Evolutionary conservation across 176 grass and related monocot species (phyloP).

Genomic region (Eragrostis nindensis): DNA sequence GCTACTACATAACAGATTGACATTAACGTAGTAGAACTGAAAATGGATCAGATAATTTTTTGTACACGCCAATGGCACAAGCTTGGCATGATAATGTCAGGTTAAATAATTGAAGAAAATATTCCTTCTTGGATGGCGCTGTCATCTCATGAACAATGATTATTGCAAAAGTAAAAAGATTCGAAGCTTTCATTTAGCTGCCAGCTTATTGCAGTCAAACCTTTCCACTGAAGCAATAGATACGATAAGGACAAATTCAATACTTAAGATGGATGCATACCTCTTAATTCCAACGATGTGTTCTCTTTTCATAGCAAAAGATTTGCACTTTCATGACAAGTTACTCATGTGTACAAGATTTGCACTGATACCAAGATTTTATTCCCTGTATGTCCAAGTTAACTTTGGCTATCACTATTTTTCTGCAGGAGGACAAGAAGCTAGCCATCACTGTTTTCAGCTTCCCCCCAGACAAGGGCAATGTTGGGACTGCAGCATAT

Average conservation of each 20-base stretch:
- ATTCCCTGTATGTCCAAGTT: background rate
- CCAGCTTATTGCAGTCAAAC: slow-evolving; percentile 7
- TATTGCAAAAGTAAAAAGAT: background rate
- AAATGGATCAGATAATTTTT: slow-evolving; percentile 8
- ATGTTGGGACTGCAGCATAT: slow-evolving; percentile 89
- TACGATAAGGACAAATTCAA: background rate
- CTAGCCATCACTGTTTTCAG: slow-evolving; percentile 97
- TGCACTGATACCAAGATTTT: background rate
- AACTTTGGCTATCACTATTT: background rate
- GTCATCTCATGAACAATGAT: slow-evolving; percentile 1
- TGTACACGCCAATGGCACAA: background rate
- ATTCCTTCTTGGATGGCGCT: background rate
- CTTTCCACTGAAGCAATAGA: slow-evolving; percentile 2
- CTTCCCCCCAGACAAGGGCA: slow-evolving; percentile 99
- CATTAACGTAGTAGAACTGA: background rate
- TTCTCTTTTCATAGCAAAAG: background rate
- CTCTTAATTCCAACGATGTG: background rate
- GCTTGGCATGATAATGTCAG: background rate
- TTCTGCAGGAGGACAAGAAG: slow-evolving; percentile 67
- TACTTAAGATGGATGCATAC: slow-evolving; percentile 1
- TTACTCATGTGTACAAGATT: background rate
- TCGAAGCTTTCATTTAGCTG: background rate
- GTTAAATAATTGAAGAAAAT: slow-evolving; percentile 5
- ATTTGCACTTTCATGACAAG: slow-evolving; percentile 22
- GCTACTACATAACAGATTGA: no score